Base-by-base conservation (phyloP, 345 rosid species). In the Populus deltoides region DNA sequence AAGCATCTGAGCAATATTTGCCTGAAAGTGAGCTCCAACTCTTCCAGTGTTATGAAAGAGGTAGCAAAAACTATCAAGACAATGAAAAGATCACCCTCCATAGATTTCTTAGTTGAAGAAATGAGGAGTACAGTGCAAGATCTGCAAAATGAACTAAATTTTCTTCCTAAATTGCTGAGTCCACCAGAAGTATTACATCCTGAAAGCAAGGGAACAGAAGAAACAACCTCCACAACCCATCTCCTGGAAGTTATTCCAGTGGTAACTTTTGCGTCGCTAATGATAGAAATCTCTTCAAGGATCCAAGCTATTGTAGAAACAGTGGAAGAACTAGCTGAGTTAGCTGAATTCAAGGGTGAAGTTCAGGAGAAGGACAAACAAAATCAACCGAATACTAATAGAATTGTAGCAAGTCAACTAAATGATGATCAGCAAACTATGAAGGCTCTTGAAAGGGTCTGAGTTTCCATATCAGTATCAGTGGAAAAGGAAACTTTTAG, bases 261-360 rank as follows among this genome's bases (percentile, higher is more conserved):
- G 59, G 76, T 78, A 59, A 87, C 82, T 18, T 79, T 84, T 74
- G 59, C 82, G 49, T 86, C 88, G 35, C 24, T 89, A 41, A 63
- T 87, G 77, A 79, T 79, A 16, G 90, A 89, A 84, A 81, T 72
- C 17, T 73, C 85, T 13, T 70, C 72, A 16, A 78, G 88, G 78
- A 69, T 77, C n/a, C 82, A 86, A 79, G 68, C 51, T 35, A 63
- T 78, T 45, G 80, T 69, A 55, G 77, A 84, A 36, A 83, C 76
- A 18, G 87, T 85, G 31, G 76, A 81, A 55, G 84, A 85, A 68
- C 80, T 88, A 15, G 84, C 76, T 33, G 51, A 82, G 3, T 39
- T 75, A 33, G 87, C 86, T 9, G 79, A 65, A 36, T 87, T 89
- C 61, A 49, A 79, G 77, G 57, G 16, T 7, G 36, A 15, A 10